Percentiles rank a stretch among this genome's conserved stretches.
phyloP scores from a whole-genome alignment of 202 grass and related monocot genomes.

The Carex arenaria region DNA sequence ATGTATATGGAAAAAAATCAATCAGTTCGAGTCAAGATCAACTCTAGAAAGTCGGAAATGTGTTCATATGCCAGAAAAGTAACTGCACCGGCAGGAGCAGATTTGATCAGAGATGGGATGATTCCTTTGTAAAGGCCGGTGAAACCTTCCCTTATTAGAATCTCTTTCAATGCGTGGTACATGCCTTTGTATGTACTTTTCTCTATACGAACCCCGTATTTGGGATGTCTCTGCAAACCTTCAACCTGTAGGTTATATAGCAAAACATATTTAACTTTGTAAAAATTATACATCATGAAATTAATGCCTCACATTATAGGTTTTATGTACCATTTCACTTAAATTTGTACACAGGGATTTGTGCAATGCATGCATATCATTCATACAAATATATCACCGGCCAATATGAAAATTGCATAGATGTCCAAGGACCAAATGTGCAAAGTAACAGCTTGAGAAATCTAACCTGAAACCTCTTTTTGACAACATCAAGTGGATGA shows the following conservation, averaged over 20 bases:
- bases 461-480: conserved; percentile 93
- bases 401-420: conserved; percentile 1
- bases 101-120: conserved; percentile 86
- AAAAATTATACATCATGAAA: neutral
- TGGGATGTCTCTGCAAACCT: conserved; percentile 85
- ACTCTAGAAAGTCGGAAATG: conserved; percentile 85
- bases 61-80: conserved; percentile 93
- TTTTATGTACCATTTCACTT: neutral
- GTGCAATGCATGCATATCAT: neutral
- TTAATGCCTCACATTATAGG: neutral
- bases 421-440: neutral
- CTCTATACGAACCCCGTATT: conserved; percentile 74
- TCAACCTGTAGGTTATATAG: conserved; percentile 53
- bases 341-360: neutral
- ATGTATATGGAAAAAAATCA: conserved; percentile 24
- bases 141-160: conserved; percentile 61
- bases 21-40: conserved; percentile 51
- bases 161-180: conserved; percentile 83
- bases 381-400: neutral
- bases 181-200: conserved; percentile 64
- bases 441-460: neutral
- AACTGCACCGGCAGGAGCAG: conserved; percentile 89
- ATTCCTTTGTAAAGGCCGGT: conserved; percentile 91
- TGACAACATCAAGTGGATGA: conserved; percentile 96
- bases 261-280: neutral